Evolutionary conservation across 352 stramenopile species (phyloP).

Genomic region (Phytophthora sp.): DNA sequence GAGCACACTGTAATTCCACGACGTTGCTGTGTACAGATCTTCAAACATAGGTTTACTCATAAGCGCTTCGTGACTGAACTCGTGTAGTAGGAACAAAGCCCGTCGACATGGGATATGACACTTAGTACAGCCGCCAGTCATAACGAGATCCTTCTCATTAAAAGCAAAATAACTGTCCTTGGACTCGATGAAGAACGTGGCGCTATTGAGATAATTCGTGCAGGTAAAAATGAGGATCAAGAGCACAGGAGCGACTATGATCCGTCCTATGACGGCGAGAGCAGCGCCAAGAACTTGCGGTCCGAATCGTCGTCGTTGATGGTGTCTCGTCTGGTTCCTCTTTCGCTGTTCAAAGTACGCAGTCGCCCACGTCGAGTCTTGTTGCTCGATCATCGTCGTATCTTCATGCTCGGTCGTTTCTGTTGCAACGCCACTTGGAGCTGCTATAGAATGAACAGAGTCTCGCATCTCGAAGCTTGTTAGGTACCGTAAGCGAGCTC

Average conservation of each 20-base stretch:
- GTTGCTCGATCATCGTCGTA: too few species aligned
- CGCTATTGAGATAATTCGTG: conserved; percentile 1
- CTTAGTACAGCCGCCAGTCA: conserved; percentile 7
- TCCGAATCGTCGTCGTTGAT: not conserved
- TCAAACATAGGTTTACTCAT: conserved; percentile 19
- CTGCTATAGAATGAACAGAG: too few species aligned
- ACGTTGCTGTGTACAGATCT: conserved; percentile 6
- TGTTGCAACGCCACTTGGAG: too few species aligned
- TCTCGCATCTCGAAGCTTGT: not conserved
- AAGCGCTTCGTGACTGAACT: conserved; percentile 4
- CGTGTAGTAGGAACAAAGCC: not conserved
- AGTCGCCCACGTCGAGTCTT: not conserved
- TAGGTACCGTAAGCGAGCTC: too few species aligned
- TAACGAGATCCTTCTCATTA: conserved; percentile 15
- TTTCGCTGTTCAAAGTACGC: not conserved
- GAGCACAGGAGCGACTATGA: conserved; percentile 14
- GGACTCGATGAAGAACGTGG: not conserved
- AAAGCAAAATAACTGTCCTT: conserved; percentile 26
- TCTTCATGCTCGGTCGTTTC: too few species aligned
- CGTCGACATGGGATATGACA: not conserved
- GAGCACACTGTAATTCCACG: not conserved
- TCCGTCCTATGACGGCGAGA: conserved; percentile 5
- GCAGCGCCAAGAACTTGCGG: not conserved
- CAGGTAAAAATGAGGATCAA: conserved; percentile 2
- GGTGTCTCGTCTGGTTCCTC: not conserved